Percentiles rank a stretch among this genome's conserved stretches.
phyloP scores from a whole-genome alignment of 1,284 basidiomycete genomes.

The Singerocomus inundabilis region DNA sequence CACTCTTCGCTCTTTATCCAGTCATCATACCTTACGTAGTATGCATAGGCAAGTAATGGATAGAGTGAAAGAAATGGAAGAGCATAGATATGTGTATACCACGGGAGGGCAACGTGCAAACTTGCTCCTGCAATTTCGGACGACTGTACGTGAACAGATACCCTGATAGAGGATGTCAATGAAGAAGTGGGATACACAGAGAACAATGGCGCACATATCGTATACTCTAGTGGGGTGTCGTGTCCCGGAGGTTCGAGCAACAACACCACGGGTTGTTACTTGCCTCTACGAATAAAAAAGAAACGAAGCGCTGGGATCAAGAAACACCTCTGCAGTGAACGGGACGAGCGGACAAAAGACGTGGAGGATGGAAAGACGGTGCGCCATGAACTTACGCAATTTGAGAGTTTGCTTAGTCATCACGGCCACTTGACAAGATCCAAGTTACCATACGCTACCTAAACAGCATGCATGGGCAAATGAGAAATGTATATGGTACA shows the following conservation, averaged over 20 bases:
- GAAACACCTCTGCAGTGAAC: neutral
- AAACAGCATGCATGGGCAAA: neutral
- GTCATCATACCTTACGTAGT: conserved; percentile 87
- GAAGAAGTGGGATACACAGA: neutral
- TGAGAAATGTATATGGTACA: neutral
- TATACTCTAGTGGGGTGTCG: conserved; percentile 6
- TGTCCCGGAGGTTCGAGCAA: neutral
- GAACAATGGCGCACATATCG: conserved; percentile 18
- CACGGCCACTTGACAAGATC: too few relatives aligned
- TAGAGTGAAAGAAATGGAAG: conserved; percentile 86
- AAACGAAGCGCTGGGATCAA: neutral
- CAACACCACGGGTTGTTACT: conserved; percentile 3
- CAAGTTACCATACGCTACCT: too few relatives aligned
- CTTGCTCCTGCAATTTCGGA: conserved; percentile 81
- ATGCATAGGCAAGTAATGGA: conserved; percentile 88
- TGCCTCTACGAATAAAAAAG: neutral
- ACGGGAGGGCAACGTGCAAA: conserved; percentile 78
- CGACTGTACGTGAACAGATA: conserved; percentile 66
- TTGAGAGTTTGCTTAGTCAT: conserved; percentile 21
- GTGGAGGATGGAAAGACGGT: conserved; percentile 6
- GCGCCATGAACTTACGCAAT: neutral
- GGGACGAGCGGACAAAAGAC: conserved; percentile 1
- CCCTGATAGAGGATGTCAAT: conserved; percentile 13
- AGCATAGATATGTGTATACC: conserved; percentile 80
- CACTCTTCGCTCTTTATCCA: conserved; percentile 93